Evolutionary conservation across 768 basidiomycete species (phyloP), one percentile per base, ranked within the genome.

Genomic region (Trametes punicea): DNA sequence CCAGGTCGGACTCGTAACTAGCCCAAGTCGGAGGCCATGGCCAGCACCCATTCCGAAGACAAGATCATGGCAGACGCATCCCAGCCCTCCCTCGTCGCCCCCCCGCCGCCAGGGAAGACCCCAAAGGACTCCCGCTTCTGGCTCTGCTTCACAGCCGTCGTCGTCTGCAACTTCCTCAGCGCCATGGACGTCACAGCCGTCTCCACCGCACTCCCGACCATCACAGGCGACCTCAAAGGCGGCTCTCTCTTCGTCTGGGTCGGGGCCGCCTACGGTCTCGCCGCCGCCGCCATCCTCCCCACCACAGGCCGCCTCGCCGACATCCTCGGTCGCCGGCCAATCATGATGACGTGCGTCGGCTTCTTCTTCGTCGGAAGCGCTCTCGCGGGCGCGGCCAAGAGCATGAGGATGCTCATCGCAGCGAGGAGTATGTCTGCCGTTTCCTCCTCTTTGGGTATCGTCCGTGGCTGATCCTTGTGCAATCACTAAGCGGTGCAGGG

Each of bases 311-410:
- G 56, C 4, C 20, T 56, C 13, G 45, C 52, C 34, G 55, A 66
- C 59, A 18, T 55, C 0, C 71, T 76, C 46, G 75, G 75, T 0
- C 63, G 75, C 5, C 61, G 64, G 15, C 70, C 71, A 6, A 61
- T 69, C 40, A 60, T 75, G 47, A 51, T 74, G n/a, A 57, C 56
- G 0, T 62, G 65, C 11, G 57, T 75, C 13, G 41, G 61, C 0
- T 59, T 72, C 33, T 76, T 76, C 54, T 71, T 74, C 2, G 21
- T 76, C 23, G 77, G 78, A 0, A 72, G 71, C 20, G 76, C 74
- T 0, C 31, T 79, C 3, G 68, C 67, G 11, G 78, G 75, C 0
- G 66, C 73, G 0, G 73, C 76, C 0, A 64, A 72, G 39, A 73
- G 51, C 48, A 76, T 78, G 73, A 54, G 26, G 11, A 70, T 71